Evolutionary conservation across 192 early-diverging fungal genomes (phyloP).

Genomic region (Mortierella alpina): DNA sequence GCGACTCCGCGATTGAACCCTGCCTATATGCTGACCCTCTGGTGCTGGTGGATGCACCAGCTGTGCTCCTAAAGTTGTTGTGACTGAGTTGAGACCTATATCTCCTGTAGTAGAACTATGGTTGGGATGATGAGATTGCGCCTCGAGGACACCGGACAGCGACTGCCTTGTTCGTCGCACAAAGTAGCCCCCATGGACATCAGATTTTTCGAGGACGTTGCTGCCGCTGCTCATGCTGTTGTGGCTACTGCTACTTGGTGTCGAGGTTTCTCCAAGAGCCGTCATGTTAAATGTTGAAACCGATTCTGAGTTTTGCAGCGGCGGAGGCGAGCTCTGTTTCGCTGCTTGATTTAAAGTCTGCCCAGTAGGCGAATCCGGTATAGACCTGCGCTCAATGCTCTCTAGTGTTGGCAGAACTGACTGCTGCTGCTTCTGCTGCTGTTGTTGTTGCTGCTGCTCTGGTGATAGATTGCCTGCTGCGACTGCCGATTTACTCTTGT

Average conservation of each 20-base stretch:
- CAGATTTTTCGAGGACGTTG: not conserved
- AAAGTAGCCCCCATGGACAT: not conserved
- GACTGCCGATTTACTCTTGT: constrained; percentile 15
- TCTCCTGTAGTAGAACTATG: constrained; percentile 5
- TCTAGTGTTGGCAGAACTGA: not conserved
- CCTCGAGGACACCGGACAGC: constrained; percentile 14
- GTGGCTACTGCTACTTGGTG: constrained; percentile 17
- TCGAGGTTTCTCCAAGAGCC: constrained; percentile 1
- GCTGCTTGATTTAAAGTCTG: not conserved
- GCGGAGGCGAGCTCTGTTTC: not conserved
- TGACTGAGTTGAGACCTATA: not conserved
- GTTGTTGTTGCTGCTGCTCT: not conserved
- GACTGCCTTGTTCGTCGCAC: constrained; percentile 18
- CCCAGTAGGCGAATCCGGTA: not conserved
- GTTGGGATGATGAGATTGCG: constrained; percentile 20
- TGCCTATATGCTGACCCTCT: not conserved
- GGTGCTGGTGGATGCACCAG: not conserved
- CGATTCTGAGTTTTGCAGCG: constrained; percentile 1
- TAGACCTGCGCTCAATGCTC: constrained; percentile 10
- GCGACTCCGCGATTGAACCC: not conserved
- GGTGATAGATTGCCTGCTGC: too few species aligned
- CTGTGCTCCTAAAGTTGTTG: not conserved
- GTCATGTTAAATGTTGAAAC: constrained; percentile 29
- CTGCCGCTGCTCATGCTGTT: constrained; percentile 31
- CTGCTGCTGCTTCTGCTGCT: not conserved